phyloP scores from a whole-genome alignment of 345 rosid species.

The Anacardium occidentale region DNA sequence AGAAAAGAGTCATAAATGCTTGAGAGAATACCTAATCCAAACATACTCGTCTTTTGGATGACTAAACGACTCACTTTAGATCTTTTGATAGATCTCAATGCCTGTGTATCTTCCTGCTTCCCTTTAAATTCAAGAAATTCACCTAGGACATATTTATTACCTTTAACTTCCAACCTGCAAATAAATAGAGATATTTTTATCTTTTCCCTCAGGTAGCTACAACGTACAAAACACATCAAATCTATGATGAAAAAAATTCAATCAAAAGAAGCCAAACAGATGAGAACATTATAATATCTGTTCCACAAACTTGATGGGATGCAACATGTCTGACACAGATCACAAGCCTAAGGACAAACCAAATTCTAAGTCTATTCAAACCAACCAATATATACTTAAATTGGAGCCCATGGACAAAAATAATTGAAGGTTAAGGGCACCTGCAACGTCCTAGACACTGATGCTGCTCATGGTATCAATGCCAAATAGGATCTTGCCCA shows the following conservation, averaged over 20 bases:
- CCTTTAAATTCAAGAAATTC: conserved; percentile 89
- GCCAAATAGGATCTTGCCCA: no score
- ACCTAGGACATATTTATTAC: conserved; percentile 68
- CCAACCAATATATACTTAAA: background rate
- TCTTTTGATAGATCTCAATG: conserved; percentile 66
- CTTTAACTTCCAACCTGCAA: conserved; percentile 82
- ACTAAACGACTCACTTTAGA: conserved; percentile 64
- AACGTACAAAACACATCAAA: background rate
- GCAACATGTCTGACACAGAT: no score
- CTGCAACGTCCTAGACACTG: background rate
- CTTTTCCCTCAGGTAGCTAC: conserved; percentile 11
- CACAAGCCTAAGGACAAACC: background rate
- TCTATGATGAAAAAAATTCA: background rate
- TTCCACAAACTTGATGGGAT: background rate
- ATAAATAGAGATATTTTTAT: background rate
- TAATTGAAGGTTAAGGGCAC: background rate
- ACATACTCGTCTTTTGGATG: conserved; percentile 83
- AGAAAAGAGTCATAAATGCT: conserved; percentile 8
- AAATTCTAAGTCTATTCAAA: background rate
- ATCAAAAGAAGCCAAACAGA: background rate
- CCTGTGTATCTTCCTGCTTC: conserved; percentile 62
- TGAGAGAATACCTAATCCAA: conserved; percentile 69
- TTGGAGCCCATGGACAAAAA: background rate
- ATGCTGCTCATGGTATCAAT: no score
- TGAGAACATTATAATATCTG: background rate